These are phyloP conservation scores for Agrostemma githago DNA, from an alignment of 148 eudicot species.

Conservation along the genomic window DNA sequence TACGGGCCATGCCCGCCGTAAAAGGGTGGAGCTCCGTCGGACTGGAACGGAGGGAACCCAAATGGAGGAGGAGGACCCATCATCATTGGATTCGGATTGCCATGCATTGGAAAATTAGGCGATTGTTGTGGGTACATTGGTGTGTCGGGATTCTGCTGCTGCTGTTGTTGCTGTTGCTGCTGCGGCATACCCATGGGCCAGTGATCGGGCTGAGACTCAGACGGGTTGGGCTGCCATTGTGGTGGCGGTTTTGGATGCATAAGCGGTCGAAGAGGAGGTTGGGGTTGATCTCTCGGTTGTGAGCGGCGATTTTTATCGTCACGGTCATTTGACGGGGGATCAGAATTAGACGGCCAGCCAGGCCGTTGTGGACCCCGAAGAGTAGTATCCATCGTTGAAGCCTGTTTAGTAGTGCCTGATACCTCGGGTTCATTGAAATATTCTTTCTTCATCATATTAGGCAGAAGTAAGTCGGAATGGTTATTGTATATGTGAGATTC, in stretches of 20 bases:
- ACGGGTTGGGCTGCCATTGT: slow-evolving; percentile 37
- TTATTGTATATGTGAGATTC: slow-evolving; percentile 57
- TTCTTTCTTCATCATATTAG: slow-evolving; percentile 44
- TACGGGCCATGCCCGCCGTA: slow-evolving; percentile 39
- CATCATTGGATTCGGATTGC: slow-evolving; percentile 33
- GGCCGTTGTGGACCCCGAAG: slow-evolving; percentile 59
- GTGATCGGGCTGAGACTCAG: slow-evolving; percentile 42
- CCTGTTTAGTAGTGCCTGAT: slow-evolving; percentile 46
- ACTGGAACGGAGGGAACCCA: slow-evolving; percentile 49
- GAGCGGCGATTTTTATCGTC: slow-evolving; percentile 48
- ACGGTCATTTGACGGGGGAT: slow-evolving; percentile 44
- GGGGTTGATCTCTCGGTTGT: slow-evolving; percentile 56
- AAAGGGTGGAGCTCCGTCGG: slow-evolving; percentile 57
- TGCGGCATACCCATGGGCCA: slow-evolving; percentile 39
- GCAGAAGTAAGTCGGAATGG: slow-evolving; percentile 64
- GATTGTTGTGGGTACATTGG: slow-evolving; percentile 34
- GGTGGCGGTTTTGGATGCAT: slow-evolving; percentile 44
- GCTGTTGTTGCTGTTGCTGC: slow-evolving; percentile 39
- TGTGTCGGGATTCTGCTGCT: slow-evolving; percentile 41
- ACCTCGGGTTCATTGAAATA: slow-evolving; percentile 59
- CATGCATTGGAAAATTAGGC: slow-evolving; percentile 43
- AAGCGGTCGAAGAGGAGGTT: slow-evolving; percentile 50
- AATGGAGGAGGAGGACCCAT: slow-evolving; percentile 57
- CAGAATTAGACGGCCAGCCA: slow-evolving; percentile 42
- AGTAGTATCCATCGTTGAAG: slow-evolving; percentile 62